Percentiles rank a stretch among this genome's conserved stretches.
Conservation (phyloP, 1,284 basidiomycete genomes). For the Leucoagaricus sp. region DNA sequence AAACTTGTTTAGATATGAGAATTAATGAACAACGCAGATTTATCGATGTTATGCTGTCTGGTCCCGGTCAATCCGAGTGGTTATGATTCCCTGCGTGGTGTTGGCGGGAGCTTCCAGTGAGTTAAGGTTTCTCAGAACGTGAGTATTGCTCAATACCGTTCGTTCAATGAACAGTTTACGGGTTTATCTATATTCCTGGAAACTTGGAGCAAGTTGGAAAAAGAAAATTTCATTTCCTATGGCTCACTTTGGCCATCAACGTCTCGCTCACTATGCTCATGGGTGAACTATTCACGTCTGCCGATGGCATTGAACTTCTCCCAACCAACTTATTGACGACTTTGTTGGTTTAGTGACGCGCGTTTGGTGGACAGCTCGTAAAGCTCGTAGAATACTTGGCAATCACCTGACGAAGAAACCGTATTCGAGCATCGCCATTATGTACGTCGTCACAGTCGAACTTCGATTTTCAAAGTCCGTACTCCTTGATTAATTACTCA, state of each 20-base stretch:
- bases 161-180: neutral
- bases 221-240: constrained; percentile 19
- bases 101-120: constrained; percentile 22
- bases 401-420: constrained; percentile 18
- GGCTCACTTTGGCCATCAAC: constrained; percentile 24
- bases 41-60: constrained; percentile 27
- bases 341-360: constrained; percentile 19
- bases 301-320: neutral
- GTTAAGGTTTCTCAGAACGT: neutral
- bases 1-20: neutral
- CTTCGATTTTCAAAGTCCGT: too few relatives aligned
- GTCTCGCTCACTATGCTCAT: constrained; percentile 21
- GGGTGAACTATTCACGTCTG: constrained; percentile 14
- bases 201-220: neutral
- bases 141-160: neutral
- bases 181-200: constrained; percentile 17
- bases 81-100: constrained; percentile 18
- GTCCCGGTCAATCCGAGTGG: constrained; percentile 18
- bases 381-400: constrained; percentile 18
- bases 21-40: constrained; percentile 17
- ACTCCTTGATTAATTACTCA: too few relatives aligned
- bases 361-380: constrained; percentile 22
- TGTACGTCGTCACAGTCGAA: too few relatives aligned
- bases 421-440: constrained; percentile 20
- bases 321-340: neutral